Evolutionary conservation across 441 rosid genomes (phyloP).

Genomic region (Eutrema salsugineum): DNA sequence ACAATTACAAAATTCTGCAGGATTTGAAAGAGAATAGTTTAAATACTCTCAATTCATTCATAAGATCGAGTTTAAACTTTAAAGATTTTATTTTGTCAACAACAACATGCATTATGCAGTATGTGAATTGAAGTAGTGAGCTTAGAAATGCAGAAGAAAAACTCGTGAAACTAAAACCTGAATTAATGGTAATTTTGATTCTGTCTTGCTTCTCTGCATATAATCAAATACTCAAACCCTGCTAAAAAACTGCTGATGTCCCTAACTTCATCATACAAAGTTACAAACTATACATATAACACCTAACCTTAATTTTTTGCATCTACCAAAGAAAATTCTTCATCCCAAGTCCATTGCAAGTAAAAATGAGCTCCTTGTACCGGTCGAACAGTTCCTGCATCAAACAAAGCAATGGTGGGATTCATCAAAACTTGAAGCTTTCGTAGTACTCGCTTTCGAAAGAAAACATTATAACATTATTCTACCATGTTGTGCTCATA

Average conservation of each 20-base stretch:
- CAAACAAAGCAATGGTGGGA: constrained; percentile 3
- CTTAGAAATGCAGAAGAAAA: neutral
- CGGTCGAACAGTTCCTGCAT: constrained; percentile 81
- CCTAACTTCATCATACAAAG: constrained; percentile 3
- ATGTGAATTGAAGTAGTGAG: no score
- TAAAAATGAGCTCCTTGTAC: constrained; percentile 86
- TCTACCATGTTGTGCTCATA: constrained; percentile 56
- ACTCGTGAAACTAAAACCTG: neutral
- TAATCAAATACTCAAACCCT: neutral
- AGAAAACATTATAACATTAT: constrained; percentile 13
- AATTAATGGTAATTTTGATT: neutral
- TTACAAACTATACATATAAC: constrained; percentile 5
- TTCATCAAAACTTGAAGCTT: neutral
- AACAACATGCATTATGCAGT: no score
- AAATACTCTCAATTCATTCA: no score
- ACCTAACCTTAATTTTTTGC: constrained; percentile 7
- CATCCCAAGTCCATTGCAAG: constrained; percentile 94
- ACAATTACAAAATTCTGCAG: no score
- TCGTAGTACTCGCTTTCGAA: neutral
- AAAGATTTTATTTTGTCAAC: no score
- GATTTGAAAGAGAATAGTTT: no score
- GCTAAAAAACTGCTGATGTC: neutral
- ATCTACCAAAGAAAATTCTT: constrained; percentile 63
- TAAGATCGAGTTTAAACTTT: no score
- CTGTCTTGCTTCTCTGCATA: neutral